phyloP scores from a whole-genome alignment of 75 land plant species.

The Ceratopteris richardii region DNA sequence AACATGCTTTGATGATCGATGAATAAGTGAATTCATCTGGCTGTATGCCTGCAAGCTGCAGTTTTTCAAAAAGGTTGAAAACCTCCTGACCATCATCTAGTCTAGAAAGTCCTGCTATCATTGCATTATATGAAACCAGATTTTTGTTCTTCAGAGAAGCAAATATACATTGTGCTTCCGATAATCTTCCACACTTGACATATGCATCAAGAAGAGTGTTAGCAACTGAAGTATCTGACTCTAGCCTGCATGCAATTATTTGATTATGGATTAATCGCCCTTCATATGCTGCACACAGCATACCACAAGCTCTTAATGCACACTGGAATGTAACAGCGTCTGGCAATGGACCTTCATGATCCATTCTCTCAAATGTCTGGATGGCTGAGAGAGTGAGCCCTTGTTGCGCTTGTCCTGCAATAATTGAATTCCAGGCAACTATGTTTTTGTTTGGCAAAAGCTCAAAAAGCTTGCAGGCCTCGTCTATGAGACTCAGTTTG shows the following conservation, averaged over 20 bases:
- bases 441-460: constrained; percentile 16
- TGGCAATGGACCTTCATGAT: neutral
- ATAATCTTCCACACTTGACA: constrained; percentile 3
- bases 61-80: constrained; percentile 1
- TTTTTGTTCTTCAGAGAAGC: neutral
- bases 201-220: constrained; percentile 20
- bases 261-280: constrained; percentile 11
- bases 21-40: constrained; percentile 1
- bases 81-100: neutral
- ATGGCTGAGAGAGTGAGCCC: constrained; percentile 21
- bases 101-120: constrained; percentile 1
- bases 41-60: neutral
- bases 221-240: too few relatives aligned
- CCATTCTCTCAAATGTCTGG: neutral
- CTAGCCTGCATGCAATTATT: neutral
- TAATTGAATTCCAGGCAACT: constrained; percentile 51
- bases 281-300: neutral
- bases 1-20: neutral
- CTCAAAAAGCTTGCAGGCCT: neutral
- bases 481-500: neutral
- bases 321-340: constrained; percentile 7
- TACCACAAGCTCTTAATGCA: constrained; percentile 16
- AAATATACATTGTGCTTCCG: constrained; percentile 10
- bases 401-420: constrained; percentile 23
- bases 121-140: neutral